Conservation (phyloP, 805 yeast species). For the Yarrowia sp. region DNA sequence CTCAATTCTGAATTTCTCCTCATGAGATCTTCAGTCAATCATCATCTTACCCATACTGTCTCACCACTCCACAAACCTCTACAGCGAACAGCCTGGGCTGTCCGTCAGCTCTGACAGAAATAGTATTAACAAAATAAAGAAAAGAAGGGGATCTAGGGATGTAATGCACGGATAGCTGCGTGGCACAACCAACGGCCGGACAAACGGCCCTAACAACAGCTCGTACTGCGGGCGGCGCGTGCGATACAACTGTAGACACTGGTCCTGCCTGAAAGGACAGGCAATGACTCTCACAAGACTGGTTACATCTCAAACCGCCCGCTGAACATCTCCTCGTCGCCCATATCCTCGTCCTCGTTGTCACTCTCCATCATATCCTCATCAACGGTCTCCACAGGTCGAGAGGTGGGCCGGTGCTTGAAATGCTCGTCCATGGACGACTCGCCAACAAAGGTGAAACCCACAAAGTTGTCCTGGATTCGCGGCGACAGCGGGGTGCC, state of each 20-base stretch:
- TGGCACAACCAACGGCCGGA: neutral
- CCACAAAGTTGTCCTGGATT: constrained; percentile 92
- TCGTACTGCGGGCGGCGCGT: neutral
- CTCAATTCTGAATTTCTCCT: too few species aligned
- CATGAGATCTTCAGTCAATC: too few species aligned
- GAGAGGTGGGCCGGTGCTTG: constrained; percentile 25
- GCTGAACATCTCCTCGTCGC: constrained; percentile 25
- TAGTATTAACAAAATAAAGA: constrained; percentile 10
- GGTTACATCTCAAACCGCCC: constrained; percentile 23
- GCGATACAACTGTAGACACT: neutral
- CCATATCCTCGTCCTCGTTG: constrained; percentile 27
- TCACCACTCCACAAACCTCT: too few species aligned
- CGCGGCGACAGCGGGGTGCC: constrained; percentile 90
- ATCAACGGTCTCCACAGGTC: constrained; percentile 16
- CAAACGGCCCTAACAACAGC: neutral
- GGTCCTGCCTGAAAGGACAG: neutral
- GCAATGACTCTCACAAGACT: neutral
- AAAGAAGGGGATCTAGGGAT: neutral
- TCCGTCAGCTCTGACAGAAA: neutral
- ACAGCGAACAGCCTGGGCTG: too few species aligned
- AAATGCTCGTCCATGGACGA: constrained; percentile 87
- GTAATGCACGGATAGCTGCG: neutral
- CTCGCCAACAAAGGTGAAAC: constrained; percentile 94
- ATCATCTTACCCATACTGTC: too few species aligned
- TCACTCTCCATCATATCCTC: constrained; percentile 26